Evolutionary conservation across 768 basidiomycete genomes (phyloP), one percentile per base, ranked within the genome.

Genomic region (Terana coerulea): DNA sequence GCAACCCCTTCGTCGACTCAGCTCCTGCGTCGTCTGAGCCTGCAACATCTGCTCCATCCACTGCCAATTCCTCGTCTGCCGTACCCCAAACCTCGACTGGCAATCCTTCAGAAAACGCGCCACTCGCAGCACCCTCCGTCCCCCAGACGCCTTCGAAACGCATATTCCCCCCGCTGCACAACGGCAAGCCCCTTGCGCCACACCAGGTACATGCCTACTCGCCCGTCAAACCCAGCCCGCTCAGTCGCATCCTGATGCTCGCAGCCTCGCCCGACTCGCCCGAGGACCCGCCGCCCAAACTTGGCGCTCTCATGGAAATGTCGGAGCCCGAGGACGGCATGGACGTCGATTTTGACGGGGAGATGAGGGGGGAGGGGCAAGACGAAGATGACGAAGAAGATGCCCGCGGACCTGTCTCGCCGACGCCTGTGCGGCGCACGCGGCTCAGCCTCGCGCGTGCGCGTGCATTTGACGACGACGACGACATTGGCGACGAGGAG

Each of bases 201-300:
- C 80, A 76, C 49, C 87, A 88, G 83, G 74, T 79, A 3, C 89
- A 92, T 56, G 87, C 88, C 0, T 92, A 91, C 56, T 91, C 90
- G 0, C 89, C 89, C 25, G 83, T 73, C 2, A 84, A 81, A 64
- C 89, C 90, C 0, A 90, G 87, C 55, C 89, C 89, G 2, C 73
- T 92, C 28, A 89, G 86, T 53, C 78, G 88, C 10, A 89, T 91
- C 47, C 73, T 91, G 21, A 80, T 84, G 82, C 72, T 91, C 36
- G 76, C 74, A 3, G 72, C 84, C 54, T 87, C 86, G 5, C 65
- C 62, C 39, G 58, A 57, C 34, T 56, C 58, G 22, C 57, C 65
- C 2, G 57, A 57, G 25, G 54, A 46, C 11, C 31, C 49, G 36
- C 37, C 43, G 6, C 47, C 55, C 3, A 51, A 41, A n/a, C 58